phyloP scores from a whole-genome alignment of 345 rosid species.

The Camelina neglecta region DNA sequence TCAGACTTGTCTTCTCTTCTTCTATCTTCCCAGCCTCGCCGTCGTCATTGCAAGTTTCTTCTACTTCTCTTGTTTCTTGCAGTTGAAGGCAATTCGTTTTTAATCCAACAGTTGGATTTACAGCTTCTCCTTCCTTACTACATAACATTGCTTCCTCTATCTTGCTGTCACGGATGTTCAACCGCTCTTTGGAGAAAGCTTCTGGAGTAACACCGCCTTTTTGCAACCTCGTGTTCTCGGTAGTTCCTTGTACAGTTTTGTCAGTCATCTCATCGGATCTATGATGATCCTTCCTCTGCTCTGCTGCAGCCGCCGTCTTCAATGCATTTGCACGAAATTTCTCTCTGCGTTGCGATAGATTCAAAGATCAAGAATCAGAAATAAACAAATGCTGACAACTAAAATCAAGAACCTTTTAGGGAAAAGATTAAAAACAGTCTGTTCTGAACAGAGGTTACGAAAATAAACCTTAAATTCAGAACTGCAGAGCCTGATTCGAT shows the following conservation, averaged over 20 bases:
- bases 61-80: slow-evolving; percentile 35
- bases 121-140: slow-evolving; percentile 23
- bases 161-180: background rate
- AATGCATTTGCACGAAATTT: background rate
- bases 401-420: background rate
- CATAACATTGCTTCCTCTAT: slow-evolving; percentile 25
- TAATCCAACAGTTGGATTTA: slow-evolving; percentile 12
- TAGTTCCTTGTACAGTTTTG: slow-evolving; percentile 8
- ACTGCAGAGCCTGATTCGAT: slow-evolving; percentile 49
- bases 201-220: background rate
- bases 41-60: slow-evolving; percentile 29
- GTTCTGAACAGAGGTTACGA: background rate
- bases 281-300: slow-evolving; percentile 20
- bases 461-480: slow-evolving; percentile 44
- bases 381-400: background rate
- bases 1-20: slow-evolving; percentile 1
- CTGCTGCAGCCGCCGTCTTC: slow-evolving; percentile 1
- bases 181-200: slow-evolving; percentile 16
- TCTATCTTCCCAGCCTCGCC: background rate
- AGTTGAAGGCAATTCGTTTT: background rate
- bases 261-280: background rate
- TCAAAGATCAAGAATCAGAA: slow-evolving; percentile 2
- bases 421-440: background rate
- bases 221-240: background rate
- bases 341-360: slow-evolving; percentile 27